phyloP scores from a whole-genome alignment of 441 rosid species.

The Pelargonium citronellum region DNA sequence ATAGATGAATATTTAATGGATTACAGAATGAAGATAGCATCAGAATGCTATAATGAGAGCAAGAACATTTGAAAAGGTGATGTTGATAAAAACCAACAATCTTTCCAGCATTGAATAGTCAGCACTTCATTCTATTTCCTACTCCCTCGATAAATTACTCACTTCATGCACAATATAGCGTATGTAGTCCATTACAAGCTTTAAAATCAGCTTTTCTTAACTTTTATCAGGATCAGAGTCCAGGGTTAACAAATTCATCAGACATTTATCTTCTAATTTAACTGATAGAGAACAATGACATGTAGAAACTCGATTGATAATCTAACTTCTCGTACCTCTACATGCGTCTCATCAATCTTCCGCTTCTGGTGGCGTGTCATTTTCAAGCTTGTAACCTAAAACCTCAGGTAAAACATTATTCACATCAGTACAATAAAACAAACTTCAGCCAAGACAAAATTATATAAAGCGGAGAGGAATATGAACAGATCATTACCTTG shows the following conservation, averaged over 20 bases:
- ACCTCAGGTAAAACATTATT: not conserved
- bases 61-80: not conserved
- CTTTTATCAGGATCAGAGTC: not conserved
- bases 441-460: not conserved
- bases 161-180: not conserved
- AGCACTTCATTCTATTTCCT: not conserved
- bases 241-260: not conserved
- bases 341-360: slow-evolving; percentile 97
- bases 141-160: not conserved
- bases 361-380: slow-evolving; percentile 99
- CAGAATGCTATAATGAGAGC: not conserved
- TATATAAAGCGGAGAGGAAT: not conserved
- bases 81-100: not conserved
- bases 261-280: not conserved
- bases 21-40: not conserved
- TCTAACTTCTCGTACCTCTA: slow-evolving; percentile 49
- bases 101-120: not conserved
- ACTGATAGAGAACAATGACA: not conserved
- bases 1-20: slow-evolving; percentile 6
- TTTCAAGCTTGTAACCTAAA: slow-evolving; percentile 89
- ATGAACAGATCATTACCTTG: slow-evolving; percentile 47
- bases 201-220: not conserved
- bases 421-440: not conserved
- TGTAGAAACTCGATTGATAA: slow-evolving; percentile 3
- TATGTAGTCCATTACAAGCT: slow-evolving; percentile 3